Evolutionary conservation across 2,329 filamentous ascomycete genomes (phyloP), one percentile per base, ranked within the genome.

Genomic region (Arthrinium puccinioides): DNA sequence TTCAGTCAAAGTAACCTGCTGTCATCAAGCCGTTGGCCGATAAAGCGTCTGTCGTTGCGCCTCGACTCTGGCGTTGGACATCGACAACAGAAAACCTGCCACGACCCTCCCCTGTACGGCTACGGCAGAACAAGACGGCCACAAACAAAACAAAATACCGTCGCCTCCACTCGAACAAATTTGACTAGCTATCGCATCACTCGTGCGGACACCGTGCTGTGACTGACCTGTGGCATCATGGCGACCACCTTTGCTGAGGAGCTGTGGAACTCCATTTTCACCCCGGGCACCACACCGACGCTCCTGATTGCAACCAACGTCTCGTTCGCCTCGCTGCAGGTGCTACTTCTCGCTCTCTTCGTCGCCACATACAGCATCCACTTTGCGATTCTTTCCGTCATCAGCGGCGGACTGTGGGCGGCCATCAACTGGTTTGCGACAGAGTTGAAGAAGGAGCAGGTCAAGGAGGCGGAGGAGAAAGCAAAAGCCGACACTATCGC

Each of bases 371-470:
- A 84, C 62, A 94, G 84, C 65, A 74, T 94, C 46, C 92, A 97
- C 70, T 95, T 96, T 55, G 59, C 87, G 45, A 71, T 90, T 40
- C 75, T 98, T 6, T 94, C 87, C 10, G 53, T 81, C 41, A 69
- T 98, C 9, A 87, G 79, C 45, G 89, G 67, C 21, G 84, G 85
- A 5, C 72, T 97, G 24, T 98, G 92, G 92, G 88, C 77, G 68
- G 79, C 84, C 40, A 89, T 97, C 65, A 97, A 97, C 73, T 98
- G 92, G 92, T 97, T 98, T 56, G 88, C 87, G 38, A 65, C 66
- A 31, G 90, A 79, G 64, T 57, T 79, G 33, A 64, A 63, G 43
- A 55, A 57, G 34, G 66, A 66, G 42, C 71, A 74, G 53, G 62
- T 53, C 27, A 58, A 51, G 20, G 58, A 65, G 43, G 62, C 66